Evolutionary conservation across 495 filamentous ascomycete genomes (phyloP).

Genomic region (Aspergillus heteromorphus): DNA sequence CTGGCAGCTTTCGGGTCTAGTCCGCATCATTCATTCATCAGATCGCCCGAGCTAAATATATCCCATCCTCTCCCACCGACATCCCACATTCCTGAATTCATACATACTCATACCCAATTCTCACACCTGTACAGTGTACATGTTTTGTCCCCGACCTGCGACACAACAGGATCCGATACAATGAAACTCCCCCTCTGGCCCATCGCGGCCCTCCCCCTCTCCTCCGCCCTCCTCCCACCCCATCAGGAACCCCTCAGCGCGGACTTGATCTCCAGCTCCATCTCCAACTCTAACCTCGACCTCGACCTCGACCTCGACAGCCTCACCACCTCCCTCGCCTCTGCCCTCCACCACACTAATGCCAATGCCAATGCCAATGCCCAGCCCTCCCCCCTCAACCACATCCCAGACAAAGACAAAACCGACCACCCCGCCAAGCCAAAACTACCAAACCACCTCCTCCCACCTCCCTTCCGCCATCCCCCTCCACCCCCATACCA

Average conservation of each 20-base stretch:
- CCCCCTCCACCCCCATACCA: conserved; percentile 3
- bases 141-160: background rate
- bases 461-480: background rate
- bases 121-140: background rate
- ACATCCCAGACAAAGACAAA: background rate
- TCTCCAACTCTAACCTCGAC: background rate
- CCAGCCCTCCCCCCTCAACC: background rate
- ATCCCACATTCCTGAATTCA: background rate
- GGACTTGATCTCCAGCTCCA: background rate
- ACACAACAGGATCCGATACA: background rate
- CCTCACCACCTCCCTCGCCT: background rate
- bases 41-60: background rate
- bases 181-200: conserved; percentile 2
- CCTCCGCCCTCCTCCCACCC: conserved; percentile 3
- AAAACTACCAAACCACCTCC: background rate
- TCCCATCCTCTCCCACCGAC: background rate
- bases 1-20: background rate
- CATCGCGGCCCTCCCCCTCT: background rate
- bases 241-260: background rate
- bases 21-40: background rate
- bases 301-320: background rate
- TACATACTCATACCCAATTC: background rate
- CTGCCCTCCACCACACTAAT: background rate
- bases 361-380: background rate
- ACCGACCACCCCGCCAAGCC: background rate